Percentiles rank a stretch among this genome's conserved stretches.
Evolutionary conservation across 768 basidiomycete genomes (phyloP).

Genomic region (Tricholoma bakamatsutake): DNA sequence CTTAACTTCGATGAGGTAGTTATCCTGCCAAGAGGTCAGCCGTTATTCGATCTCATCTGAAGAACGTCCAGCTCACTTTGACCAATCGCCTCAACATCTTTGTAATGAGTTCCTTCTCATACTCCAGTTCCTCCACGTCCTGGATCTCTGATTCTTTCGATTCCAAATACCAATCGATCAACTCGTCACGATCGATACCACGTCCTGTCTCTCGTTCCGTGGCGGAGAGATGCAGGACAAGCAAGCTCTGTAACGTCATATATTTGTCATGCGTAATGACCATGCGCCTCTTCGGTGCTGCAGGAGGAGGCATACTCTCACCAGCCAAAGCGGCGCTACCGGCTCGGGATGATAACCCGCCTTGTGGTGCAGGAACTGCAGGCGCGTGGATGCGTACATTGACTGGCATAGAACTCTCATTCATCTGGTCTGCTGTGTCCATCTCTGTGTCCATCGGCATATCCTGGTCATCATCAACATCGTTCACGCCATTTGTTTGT

Average conservation of each 20-base stretch:
- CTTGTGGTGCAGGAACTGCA: conserved; percentile 22
- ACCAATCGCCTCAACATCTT: conserved; percentile 89
- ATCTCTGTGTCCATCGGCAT: conserved; percentile 60
- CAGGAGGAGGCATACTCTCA: conserved; percentile 26
- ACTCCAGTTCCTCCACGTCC: conserved; percentile 82
- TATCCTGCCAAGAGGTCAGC: conserved; percentile 49
- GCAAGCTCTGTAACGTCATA: conserved; percentile 81
- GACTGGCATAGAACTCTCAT: conserved; percentile 40
- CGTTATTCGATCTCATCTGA: background rate
- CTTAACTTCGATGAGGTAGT: conserved; percentile 75
- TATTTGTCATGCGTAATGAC: conserved; percentile 96
- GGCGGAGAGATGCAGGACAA: conserved; percentile 76
- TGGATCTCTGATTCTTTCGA: conserved; percentile 77
- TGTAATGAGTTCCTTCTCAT: conserved; percentile 82
- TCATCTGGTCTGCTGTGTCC: conserved; percentile 44
- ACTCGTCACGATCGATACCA: conserved; percentile 84
- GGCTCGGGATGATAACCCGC: conserved; percentile 33
- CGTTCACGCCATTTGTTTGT: conserved; percentile 22
- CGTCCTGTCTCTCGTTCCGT: conserved; percentile 68
- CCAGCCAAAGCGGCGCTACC: conserved; percentile 32
- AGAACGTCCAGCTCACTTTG: conserved; percentile 51
- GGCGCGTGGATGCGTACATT: conserved; percentile 25
- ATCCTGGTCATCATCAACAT: conserved; percentile 40
- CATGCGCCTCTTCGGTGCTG: conserved; percentile 66
- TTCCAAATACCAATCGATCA: conserved; percentile 97